A percentile compares a stretch with the other conserved stretches of the same genome.
These are phyloP conservation scores for Tylopilus rubrobrunneus DNA, from an alignment of 768 basidiomycete species.

Conservation along the genomic window DNA sequence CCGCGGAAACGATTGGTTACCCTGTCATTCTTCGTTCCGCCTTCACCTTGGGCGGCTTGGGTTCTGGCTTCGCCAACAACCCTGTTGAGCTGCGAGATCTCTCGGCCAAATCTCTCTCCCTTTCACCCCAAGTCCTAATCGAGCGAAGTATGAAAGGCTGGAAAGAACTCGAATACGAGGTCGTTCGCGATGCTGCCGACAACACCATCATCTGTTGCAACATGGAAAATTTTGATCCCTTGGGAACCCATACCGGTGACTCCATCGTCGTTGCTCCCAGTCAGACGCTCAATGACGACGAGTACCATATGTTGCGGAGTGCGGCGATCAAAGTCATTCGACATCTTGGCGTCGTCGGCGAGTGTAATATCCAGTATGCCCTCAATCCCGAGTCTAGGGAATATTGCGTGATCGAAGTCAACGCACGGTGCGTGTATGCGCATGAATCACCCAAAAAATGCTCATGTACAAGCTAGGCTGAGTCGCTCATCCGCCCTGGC, in stretches of 20 bases:
- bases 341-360: conserved; percentile 87
- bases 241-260: conserved; percentile 98
- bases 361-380: conserved; percentile 98
- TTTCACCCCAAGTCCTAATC: conserved; percentile 94
- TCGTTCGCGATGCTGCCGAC: conserved; percentile 96
- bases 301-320: conserved; percentile 98
- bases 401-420: conserved; percentile 98
- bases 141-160: conserved; percentile 99
- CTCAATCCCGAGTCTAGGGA: conserved; percentile 89
- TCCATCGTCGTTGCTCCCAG: conserved; percentile 99
- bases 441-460: neutral
- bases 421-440: conserved; percentile 59
- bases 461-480: conserved; percentile 37
- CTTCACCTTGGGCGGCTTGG: conserved; percentile 96
- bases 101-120: conserved; percentile 82
- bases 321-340: conserved; percentile 96
- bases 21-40: conserved; percentile 97
- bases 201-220: conserved; percentile 99
- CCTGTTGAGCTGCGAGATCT: conserved; percentile 93
- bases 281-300: conserved; percentile 94
- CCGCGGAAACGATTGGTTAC: conserved; percentile 90
- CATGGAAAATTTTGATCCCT: conserved; percentile 99
- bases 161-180: conserved; percentile 99
- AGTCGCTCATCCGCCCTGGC: conserved; percentile 93
- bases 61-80: conserved; percentile 96